These are phyloP conservation scores for Rhizopogon rudus DNA, from an alignment of 768 basidiomycete species.

Conservation along the genomic window DNA sequence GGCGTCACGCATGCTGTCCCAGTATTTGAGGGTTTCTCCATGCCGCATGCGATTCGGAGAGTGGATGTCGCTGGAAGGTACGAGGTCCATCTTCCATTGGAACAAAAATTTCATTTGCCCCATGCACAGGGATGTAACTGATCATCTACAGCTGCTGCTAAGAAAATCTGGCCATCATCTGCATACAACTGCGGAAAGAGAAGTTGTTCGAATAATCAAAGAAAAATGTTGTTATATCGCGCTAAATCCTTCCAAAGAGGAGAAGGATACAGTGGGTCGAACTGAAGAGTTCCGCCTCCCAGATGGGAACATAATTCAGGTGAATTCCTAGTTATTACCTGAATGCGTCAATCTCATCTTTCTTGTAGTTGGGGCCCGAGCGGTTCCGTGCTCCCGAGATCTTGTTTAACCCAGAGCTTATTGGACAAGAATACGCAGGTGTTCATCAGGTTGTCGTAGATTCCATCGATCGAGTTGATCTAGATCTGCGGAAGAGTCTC, in stretches of 20 bases:
- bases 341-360: slow-evolving; percentile 10
- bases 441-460: slow-evolving; percentile 99
- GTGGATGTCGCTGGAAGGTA: slow-evolving; percentile 96
- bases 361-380: slow-evolving; percentile 79
- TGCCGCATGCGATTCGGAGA: slow-evolving; percentile 96
- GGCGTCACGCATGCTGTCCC: slow-evolving; percentile 99
- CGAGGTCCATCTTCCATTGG: slow-evolving; percentile 12
- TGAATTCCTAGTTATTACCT: slow-evolving; percentile 29
- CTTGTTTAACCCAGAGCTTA: slow-evolving; percentile 93
- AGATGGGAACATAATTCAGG: slow-evolving; percentile 92
- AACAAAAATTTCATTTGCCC: background rate
- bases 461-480: slow-evolving; percentile 92
- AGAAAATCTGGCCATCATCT: slow-evolving; percentile 94
- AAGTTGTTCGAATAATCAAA: slow-evolving; percentile 96
- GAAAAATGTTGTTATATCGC: slow-evolving; percentile 98
- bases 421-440: slow-evolving; percentile 94
- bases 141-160: slow-evolving; percentile 89
- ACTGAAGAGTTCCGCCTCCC: slow-evolving; percentile 89
- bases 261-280: slow-evolving; percentile 79
- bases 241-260: slow-evolving; percentile 88
- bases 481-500: slow-evolving; percentile 91
- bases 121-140: slow-evolving; percentile 81
- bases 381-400: slow-evolving; percentile 97
- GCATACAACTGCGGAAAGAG: slow-evolving; percentile 95
- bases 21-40: slow-evolving; percentile 98